Base-by-base conservation (phyloP, 257 asterid species). In the Verbena officinalis region DNA sequence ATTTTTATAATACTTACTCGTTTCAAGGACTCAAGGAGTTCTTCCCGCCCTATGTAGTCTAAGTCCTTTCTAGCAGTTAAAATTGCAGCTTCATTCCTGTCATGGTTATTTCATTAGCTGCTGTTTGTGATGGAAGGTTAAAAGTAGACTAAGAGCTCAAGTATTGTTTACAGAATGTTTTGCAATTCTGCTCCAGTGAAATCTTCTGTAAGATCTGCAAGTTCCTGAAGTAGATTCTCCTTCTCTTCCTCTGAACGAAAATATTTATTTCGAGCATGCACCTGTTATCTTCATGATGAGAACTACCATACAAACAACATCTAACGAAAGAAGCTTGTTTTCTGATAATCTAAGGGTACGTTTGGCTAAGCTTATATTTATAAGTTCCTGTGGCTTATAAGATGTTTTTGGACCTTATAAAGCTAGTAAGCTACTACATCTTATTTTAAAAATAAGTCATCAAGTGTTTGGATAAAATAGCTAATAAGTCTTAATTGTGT, bases 11-110 rank as follows among this genome's bases (percentile, higher is more conserved):
- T 70, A 66, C 84, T 62, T 58, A 90, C 99, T 83, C 97, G 79
- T 76, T 94, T 90, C 81, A 94, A 75, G 73, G 99, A 96, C 86
- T 94, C 99, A 20, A 90, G 96, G 75, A 94, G 95, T 74, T 94
- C 97, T 59, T 81, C 96, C 70, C 87, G 83, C 65, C 95, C 97
- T 74, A 94, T 94, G 81, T 77, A 86, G 75, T 94, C 99, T 64
- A 79, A 68, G 68, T 94, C 99, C 80, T 83, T 90, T 69, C 99
- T 82, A 33, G 99, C 91, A 63, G 97, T 84, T 87, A 94, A 81
- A 66, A 94, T 94, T 64, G 96, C 99, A 73, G 97, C 99, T 82
- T 94, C 99, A 62, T 94, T 94, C 88, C 99, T 94, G 96, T 69
- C 68, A 71, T 74, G 71, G 31, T 62, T 22, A 69, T 70, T 45